Percentiles rank a stretch among this genome's conserved stretches.
These are phyloP conservation scores for Solanum chiquidenum DNA, from an alignment of 257 asterid species.

Conservation along the genomic window DNA sequence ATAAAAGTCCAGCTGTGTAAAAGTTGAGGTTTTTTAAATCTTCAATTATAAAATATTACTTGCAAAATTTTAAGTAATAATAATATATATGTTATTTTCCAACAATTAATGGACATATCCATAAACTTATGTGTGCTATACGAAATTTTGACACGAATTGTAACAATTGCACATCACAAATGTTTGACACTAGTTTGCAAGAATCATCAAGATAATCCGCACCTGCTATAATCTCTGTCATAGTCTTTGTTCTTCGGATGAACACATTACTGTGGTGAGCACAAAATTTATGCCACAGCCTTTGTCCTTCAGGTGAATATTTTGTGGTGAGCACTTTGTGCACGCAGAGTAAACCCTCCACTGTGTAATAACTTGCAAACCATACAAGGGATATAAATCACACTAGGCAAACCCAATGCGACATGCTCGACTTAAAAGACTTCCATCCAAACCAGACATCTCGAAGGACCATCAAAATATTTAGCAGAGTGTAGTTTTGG, in stretches of 20 bases:
- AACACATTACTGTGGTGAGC: neutral
- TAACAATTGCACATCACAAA: neutral
- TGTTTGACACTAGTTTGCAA: neutral
- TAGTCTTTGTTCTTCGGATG: neutral
- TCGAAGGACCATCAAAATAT: neutral
- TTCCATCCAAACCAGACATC: neutral
- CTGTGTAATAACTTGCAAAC: too few species aligned
- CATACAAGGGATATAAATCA: too few species aligned
- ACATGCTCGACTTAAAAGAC: neutral
- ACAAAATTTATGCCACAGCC: neutral
- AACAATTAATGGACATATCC: neutral
- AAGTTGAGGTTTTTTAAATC: neutral
- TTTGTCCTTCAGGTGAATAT: neutral
- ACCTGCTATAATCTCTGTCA: too few species aligned
- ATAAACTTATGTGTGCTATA: neutral
- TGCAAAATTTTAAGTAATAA: neutral
- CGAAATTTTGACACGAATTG: neutral
- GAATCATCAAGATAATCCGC: neutral
- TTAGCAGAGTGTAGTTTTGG: neutral
- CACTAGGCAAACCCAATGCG: neutral
- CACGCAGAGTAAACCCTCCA: too few species aligned
- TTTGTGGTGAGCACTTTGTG: neutral
- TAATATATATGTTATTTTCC: neutral
- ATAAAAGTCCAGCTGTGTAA: neutral
- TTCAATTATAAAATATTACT: neutral